Evolutionary conservation across 306 rosid genomes (phyloP).

Genomic region (Aeschynomene evenia): DNA sequence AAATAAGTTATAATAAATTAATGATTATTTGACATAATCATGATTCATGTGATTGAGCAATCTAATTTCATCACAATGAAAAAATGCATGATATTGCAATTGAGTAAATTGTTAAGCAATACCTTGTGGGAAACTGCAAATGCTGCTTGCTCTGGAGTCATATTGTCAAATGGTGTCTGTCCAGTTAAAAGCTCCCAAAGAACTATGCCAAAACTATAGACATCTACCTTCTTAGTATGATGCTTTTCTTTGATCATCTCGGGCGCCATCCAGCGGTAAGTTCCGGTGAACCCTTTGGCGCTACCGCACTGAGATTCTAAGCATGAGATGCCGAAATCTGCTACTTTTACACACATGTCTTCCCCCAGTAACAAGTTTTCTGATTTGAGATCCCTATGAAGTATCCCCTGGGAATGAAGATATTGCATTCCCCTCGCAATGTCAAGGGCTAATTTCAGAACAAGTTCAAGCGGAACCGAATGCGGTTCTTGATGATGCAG

Average conservation of each 20-base stretch:
- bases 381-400: slow-evolving; percentile 96
- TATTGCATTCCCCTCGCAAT: slow-evolving; percentile 81
- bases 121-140: slow-evolving; percentile 97
- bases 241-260: slow-evolving; percentile 91
- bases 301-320: slow-evolving; percentile 78
- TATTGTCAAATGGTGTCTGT: slow-evolving; percentile 78
- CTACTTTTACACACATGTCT: slow-evolving; percentile 92
- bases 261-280: slow-evolving; percentile 99
- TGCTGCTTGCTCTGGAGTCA: slow-evolving; percentile 99
- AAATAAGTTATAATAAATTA: slow-evolving; percentile 1
- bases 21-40: slow-evolving; percentile 9
- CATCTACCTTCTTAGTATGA: slow-evolving; percentile 92
- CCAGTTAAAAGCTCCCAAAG: slow-evolving; percentile 95
- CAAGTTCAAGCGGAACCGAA: slow-evolving; percentile 66
- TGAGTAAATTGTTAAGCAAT: slow-evolving; percentile 29
- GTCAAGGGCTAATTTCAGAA: slow-evolving; percentile 76
- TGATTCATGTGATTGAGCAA: not conserved
- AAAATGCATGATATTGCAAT: not conserved
- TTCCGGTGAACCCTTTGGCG: slow-evolving; percentile 82
- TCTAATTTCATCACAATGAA: not conserved
- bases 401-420: slow-evolving; percentile 94
- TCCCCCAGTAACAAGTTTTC: slow-evolving; percentile 82
- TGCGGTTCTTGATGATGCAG: slow-evolving; percentile 80
- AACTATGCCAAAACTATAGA: slow-evolving; percentile 94
- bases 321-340: slow-evolving; percentile 97